Conservation (phyloP, 2,329 filamentous ascomycete species). For the Penicillium sp. region DNA sequence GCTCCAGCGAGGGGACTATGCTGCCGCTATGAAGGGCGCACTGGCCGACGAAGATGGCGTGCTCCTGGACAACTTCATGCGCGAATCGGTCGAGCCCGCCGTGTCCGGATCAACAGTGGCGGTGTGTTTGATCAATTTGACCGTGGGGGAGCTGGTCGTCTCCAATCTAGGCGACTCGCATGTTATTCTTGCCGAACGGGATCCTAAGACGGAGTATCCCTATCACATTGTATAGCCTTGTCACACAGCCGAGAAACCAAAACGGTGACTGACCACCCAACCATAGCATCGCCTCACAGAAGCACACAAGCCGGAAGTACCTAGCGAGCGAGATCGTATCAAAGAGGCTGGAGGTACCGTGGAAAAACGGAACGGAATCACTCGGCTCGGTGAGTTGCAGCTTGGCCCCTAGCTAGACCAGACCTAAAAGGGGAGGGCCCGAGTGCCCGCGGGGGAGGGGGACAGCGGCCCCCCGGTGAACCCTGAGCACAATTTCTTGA, state of each 20-base stretch:
- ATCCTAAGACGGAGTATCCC: conserved; percentile 34
- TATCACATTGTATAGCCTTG: conserved; percentile 32
- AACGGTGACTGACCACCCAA: not conserved
- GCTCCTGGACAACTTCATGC: conserved; percentile 36
- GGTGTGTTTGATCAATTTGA: conserved; percentile 43
- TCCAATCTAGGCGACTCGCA: conserved; percentile 47
- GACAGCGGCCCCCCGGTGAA: not conserved
- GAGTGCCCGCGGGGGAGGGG: not conserved
- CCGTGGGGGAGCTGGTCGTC: conserved; percentile 39
- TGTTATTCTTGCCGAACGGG: conserved; percentile 42
- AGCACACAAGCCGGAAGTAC: conserved; percentile 40
- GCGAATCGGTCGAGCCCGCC: conserved; percentile 35
- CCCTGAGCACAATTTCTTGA: not conserved
- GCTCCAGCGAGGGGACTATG: conserved; percentile 39
- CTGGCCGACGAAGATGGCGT: conserved; percentile 40
- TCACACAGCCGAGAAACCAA: not conserved
- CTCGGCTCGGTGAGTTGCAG: conserved; percentile 37
- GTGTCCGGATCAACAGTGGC: conserved; percentile 43
- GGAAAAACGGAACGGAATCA: conserved; percentile 33
- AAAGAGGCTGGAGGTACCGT: conserved; percentile 42
- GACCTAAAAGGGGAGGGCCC: conserved; percentile 5
- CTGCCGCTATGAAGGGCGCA: conserved; percentile 38
- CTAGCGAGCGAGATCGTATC: conserved; percentile 40
- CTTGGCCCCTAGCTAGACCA: not conserved
- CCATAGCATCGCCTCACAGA: conserved; percentile 41